These are phyloP conservation scores for Arthrobotrys pseudoclavata DNA, from an alignment of 2,329 filamentous ascomycete genomes.

Conservation along the genomic window DNA sequence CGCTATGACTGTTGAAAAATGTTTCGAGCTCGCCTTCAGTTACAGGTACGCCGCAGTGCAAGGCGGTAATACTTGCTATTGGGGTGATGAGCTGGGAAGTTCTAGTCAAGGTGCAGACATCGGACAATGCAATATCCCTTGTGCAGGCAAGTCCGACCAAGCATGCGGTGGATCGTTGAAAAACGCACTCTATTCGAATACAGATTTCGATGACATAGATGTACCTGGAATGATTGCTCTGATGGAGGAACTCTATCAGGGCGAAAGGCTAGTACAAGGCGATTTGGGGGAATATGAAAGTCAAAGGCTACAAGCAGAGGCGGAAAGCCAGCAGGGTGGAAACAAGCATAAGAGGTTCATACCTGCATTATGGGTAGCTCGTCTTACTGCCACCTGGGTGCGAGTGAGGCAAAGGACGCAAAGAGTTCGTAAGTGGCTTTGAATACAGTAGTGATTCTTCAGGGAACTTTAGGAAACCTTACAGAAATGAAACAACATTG, in stretches of 20 bases:
- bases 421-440: conserved; percentile 23
- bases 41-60: conserved; percentile 37
- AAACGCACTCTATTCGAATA: conserved; percentile 33
- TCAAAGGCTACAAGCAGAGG: conserved; percentile 25
- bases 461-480: background rate
- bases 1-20: conserved; percentile 37
- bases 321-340: conserved; percentile 24
- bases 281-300: conserved; percentile 23
- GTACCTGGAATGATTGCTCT: conserved; percentile 32
- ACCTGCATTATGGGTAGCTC: conserved; percentile 26
- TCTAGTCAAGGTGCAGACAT: conserved; percentile 1
- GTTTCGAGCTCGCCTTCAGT: conserved; percentile 26
- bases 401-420: conserved; percentile 8
- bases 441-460: background rate
- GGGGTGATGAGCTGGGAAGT: conserved; percentile 38
- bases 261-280: background rate
- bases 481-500: background rate
- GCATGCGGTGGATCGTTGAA: conserved; percentile 29
- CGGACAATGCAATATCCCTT: conserved; percentile 25
- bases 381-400: conserved; percentile 10
- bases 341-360: conserved; percentile 37
- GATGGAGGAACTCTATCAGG: conserved; percentile 20
- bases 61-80: conserved; percentile 47
- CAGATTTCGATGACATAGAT: conserved; percentile 2
- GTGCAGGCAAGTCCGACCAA: conserved; percentile 25